Evolutionary conservation across 768 basidiomycete genomes (phyloP).

Genomic region (Thelephora ganbajun): DNA sequence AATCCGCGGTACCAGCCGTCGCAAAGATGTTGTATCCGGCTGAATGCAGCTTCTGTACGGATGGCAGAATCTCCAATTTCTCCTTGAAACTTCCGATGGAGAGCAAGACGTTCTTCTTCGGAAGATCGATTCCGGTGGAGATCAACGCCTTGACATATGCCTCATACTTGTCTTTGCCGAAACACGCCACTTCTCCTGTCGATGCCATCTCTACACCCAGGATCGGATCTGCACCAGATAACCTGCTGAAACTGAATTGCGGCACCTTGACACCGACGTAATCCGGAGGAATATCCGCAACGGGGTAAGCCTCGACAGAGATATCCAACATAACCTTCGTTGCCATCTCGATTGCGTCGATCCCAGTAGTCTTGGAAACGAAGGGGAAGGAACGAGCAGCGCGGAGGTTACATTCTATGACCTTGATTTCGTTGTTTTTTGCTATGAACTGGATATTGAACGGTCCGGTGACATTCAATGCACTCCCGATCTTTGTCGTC

Average conservation of each 20-base stretch:
- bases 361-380: constrained; percentile 94
- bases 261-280: constrained; percentile 99
- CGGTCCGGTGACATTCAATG: constrained; percentile 94
- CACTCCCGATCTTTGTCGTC: constrained; percentile 93
- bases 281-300: constrained; percentile 71
- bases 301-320: constrained; percentile 84
- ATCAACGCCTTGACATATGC: constrained; percentile 96
- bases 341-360: constrained; percentile 97
- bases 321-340: constrained; percentile 96
- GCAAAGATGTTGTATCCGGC: constrained; percentile 96
- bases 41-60: constrained; percentile 85
- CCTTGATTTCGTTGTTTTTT: constrained; percentile 99
- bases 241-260: constrained; percentile 96
- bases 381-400: constrained; percentile 98
- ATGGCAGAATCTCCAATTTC: constrained; percentile 91
- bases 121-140: constrained; percentile 87
- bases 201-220: constrained; percentile 99
- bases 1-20: constrained; percentile 94
- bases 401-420: constrained; percentile 97
- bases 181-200: constrained; percentile 97
- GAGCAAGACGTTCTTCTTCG: constrained; percentile 95
- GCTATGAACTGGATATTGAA: constrained; percentile 99
- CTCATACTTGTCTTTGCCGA: constrained; percentile 95
- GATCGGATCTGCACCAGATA: constrained; percentile 95
- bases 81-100: constrained; percentile 96